Conservation (phyloP, 371 early-diverging fungal species). For the Zychaea mexicana region DNA sequence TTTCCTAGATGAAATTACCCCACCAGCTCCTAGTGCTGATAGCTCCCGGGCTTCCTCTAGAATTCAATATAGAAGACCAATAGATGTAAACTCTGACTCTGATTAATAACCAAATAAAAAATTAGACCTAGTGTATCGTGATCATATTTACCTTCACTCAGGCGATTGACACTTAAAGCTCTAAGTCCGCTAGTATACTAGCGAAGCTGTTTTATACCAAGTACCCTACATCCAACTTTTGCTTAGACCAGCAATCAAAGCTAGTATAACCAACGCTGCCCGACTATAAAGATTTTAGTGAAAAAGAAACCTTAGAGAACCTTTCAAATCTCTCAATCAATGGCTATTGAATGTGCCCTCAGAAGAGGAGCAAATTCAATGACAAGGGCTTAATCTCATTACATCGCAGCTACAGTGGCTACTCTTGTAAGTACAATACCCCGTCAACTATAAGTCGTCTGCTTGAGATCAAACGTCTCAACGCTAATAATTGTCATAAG, state of each 20-base stretch:
- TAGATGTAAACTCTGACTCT: too few relatives aligned
- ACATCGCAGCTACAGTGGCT: slow-evolving; percentile 24
- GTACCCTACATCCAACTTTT: too few relatives aligned
- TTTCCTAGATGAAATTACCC: not conserved
- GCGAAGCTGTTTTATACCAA: too few relatives aligned
- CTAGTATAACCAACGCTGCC: too few relatives aligned
- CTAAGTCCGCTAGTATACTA: too few relatives aligned
- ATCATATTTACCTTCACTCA: too few relatives aligned
- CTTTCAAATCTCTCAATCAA: not conserved
- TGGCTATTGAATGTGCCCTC: not conserved
- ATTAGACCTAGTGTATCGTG: too few relatives aligned
- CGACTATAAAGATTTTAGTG: not conserved
- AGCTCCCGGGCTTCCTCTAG: not conserved
- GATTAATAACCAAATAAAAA: too few relatives aligned
- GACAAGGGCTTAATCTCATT: slow-evolving; percentile 26
- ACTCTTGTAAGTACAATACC: slow-evolving; percentile 21
- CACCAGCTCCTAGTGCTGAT: too few relatives aligned
- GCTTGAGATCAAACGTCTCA: not conserved
- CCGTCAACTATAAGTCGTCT: slow-evolving; percentile 13
- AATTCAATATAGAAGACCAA: too few relatives aligned
- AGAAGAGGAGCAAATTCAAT: slow-evolving; percentile 18
- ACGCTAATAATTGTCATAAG: not conserved
- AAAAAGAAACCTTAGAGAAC: not conserved
- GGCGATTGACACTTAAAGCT: too few relatives aligned
- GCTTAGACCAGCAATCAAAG: too few relatives aligned